Conservation (phyloP, 1,284 basidiomycete genomes). For the Rhodotorula glutinis region DNA sequence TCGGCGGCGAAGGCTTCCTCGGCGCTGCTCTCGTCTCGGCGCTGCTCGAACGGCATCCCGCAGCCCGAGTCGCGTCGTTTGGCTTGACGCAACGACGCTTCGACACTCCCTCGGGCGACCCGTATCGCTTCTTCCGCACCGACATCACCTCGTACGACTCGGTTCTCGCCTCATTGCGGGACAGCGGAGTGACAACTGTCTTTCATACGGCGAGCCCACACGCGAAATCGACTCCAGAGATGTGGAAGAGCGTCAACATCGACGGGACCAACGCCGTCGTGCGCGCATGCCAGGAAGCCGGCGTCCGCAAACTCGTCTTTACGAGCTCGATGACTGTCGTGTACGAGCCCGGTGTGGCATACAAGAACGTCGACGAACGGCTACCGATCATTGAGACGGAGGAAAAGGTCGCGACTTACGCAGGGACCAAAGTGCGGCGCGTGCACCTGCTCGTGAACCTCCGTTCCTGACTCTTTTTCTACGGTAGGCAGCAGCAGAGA, state of each 20-base stretch:
- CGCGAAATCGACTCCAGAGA: constrained; percentile 60
- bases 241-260: constrained; percentile 92
- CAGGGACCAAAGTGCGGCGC: constrained; percentile 63
- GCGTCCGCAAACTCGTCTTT: constrained; percentile 84
- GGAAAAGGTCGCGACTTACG: constrained; percentile 17
- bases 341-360: constrained; percentile 71
- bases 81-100: constrained; percentile 66
- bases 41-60: constrained; percentile 65
- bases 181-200: constrained; percentile 77
- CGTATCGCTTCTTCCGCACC: constrained; percentile 45
- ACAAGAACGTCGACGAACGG: constrained; percentile 87
- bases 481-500: constrained; percentile 69
- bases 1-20: constrained; percentile 61
- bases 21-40: constrained; percentile 84
- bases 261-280: constrained; percentile 84
- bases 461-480: not conserved
- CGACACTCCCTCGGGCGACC: constrained; percentile 56
- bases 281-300: constrained; percentile 64
- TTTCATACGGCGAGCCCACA: constrained; percentile 92
- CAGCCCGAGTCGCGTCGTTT: constrained; percentile 65
- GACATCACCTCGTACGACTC: constrained; percentile 75
- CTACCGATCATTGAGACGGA: constrained; percentile 63
- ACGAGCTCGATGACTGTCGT: constrained; percentile 92
- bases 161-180: constrained; percentile 65
- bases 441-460: too few species aligned